Evolutionary conservation across 2,329 filamentous ascomycete species (phyloP), one percentile per base, ranked within the genome.

Genomic region (Tolypocladium pustulatum): DNA sequence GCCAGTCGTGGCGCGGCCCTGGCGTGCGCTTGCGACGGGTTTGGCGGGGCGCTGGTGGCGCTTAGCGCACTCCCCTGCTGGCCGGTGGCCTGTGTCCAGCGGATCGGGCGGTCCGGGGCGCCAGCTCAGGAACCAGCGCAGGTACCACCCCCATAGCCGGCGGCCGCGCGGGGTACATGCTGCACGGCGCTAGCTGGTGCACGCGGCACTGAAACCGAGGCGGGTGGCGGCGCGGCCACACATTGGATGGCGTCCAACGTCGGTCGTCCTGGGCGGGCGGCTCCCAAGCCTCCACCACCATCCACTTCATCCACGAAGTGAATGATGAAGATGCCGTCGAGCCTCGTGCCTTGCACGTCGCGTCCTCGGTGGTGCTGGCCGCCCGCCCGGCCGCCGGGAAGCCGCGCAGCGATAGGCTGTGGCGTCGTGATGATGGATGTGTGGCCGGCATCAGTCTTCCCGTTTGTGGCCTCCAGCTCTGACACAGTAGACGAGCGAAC

Each of bases 1-100:
- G 59, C 59, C 59, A 60, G 54, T 58, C 59, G 53, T 46, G 56
- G 52, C 32, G 32, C 58, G 53, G 59, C 12, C 30, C 37, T 34
- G 43, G 43, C 56, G 56, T 46, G 15, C 43, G 41, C 38, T 57
- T 58, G 58, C 58, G 34, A 60, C 58, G 51, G 30, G 27, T 9
- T 15, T 25, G n/a, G 22, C 22, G 46, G 46, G 46, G 27, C 7
- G 27, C 30, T 5, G 55, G 34, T 41, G 58, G 41, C 43, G 32
- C 36, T 41, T 49, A 25, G 22, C 32, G 34, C 22, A n/a, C 20
- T 22, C 30, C 32, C 20, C 52, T 15, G 52, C 53, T 34, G 32
- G 25, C 40, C n/a, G 12, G 43, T 7, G 27, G 46, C 27, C 27
- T 49, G 27, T 30, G 46, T n/a, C 27, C 46, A 32, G 46, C 12